Base-by-base conservation (phyloP, 1,139 yeast genomes). In the Yamadazyma triangularis region DNA sequence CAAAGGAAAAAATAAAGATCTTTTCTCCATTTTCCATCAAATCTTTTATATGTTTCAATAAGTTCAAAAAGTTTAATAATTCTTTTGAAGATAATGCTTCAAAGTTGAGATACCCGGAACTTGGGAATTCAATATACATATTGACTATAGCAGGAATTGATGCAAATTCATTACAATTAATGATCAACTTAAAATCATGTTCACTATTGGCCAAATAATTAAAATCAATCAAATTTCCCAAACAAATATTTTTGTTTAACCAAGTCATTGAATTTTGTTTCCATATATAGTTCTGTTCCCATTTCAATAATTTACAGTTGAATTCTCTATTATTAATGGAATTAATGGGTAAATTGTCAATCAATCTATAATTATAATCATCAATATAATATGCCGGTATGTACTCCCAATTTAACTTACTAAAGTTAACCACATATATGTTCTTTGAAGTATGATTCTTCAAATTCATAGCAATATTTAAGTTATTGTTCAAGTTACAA, bases 201-300 rank as follows among this genome's bases (percentile, higher is more conserved):
- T 45, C 29, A 2, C 34, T 26, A 25, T 30, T 41, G 6, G 40
- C 32, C 23, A 58, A 31, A 16, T 48, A 48, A 32, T 57, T 53
- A 34, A 55, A 61, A 35, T 63, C 68, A 28, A 52, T 46, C 10
- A 58, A 42, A 29, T 58, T 64, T 6, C 70, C 70, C 23, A 64
- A 34, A 32, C 61, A 60, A 20, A 62, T 40, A 24, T 52, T 47
- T 6, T 50, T 37, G 16, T 40, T 45, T 28, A 53, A 51, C 56
- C 60, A 51, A 35, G 51, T 55, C 53, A 53, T 49, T 20, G 58
- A 51, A 38, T 63, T 57, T 31, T 56, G 46, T 36, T 50, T 56
- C 66, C 68, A 60, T 25, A 63, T 50, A 27, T 62, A 42, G 28
- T 60, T 57, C 36, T 64, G 70, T 41, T 64, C 70, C 47, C 57